phyloP scores from a whole-genome alignment of 2,329 filamentous ascomycete species.

The Ophiostoma himal-ulmi region DNA sequence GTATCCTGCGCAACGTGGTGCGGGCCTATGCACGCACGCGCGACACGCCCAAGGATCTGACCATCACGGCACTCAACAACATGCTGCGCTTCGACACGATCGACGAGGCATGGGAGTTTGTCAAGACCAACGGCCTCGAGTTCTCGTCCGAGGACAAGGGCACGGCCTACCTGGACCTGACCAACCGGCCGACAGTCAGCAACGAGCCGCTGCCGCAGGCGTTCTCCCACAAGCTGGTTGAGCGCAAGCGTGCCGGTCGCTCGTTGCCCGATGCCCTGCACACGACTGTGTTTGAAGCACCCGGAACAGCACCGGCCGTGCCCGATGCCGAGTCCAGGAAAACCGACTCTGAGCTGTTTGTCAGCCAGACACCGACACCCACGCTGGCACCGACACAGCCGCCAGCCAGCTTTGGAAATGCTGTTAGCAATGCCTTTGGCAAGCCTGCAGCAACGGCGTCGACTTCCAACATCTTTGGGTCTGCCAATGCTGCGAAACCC shows the following conservation, averaged over 20 bases:
- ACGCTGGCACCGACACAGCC: not conserved
- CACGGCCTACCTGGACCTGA: constrained; percentile 41
- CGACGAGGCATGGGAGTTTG: constrained; percentile 60
- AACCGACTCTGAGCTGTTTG: constrained; percentile 20
- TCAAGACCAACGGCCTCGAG: constrained; percentile 50
- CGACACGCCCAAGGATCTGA: constrained; percentile 55
- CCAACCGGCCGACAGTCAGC: constrained; percentile 40
- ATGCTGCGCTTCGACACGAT: constrained; percentile 63
- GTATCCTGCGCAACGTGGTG: constrained; percentile 51
- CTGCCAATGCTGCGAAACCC: not conserved
- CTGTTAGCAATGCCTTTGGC: not conserved
- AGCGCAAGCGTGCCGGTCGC: constrained; percentile 51
- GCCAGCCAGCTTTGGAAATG: not conserved
- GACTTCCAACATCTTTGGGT: not conserved
- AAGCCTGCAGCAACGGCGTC: not conserved
- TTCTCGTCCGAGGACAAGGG: constrained; percentile 41
- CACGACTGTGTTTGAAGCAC: constrained; percentile 46
- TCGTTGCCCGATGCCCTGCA: constrained; percentile 53
- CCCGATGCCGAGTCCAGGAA: not conserved
- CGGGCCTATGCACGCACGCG: constrained; percentile 51
- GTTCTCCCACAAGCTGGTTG: constrained; percentile 53
- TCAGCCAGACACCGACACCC: constrained; percentile 18
- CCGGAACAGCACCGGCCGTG: constrained; percentile 14
- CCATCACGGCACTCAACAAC: constrained; percentile 48
- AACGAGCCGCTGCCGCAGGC: constrained; percentile 48